phyloP scores from a whole-genome alignment of 345 rosid species.

The Aquilaria yunnanensis region DNA sequence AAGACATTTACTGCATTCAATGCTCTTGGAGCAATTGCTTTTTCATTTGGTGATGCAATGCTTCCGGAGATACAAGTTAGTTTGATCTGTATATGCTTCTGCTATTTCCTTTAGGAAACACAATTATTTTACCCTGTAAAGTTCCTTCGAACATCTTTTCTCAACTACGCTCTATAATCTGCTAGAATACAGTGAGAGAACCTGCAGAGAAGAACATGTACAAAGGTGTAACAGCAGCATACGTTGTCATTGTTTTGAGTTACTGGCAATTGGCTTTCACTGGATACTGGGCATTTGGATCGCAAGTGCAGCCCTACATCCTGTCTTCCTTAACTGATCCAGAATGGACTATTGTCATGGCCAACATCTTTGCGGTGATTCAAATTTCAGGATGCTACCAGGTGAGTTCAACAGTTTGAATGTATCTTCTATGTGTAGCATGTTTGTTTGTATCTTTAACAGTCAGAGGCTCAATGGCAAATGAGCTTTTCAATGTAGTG shows the following conservation, averaged over 20 bases:
- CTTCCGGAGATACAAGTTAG: constrained; percentile 57
- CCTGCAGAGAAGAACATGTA: constrained; percentile 42
- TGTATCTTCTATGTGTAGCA: no score
- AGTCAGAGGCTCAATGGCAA: no score
- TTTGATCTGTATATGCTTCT: not conserved
- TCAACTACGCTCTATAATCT: not conserved
- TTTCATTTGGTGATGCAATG: constrained; percentile 54
- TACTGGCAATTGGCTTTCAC: constrained; percentile 48
- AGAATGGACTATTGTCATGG: constrained; percentile 48
- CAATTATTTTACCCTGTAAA: no score
- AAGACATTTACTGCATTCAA: constrained; percentile 42
- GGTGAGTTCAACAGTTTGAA: constrained; percentile 12
- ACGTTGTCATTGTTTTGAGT: constrained; percentile 24
- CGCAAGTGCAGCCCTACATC: constrained; percentile 43
- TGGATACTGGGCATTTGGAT: constrained; percentile 54
- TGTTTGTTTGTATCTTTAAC: no score
- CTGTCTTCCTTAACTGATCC: constrained; percentile 37
- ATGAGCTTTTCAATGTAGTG: not conserved
- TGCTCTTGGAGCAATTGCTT: constrained; percentile 49
- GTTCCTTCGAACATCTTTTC: no score
- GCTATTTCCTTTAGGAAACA: not conserved
- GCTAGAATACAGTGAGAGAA: constrained; percentile 34
- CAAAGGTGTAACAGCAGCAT: constrained; percentile 50
- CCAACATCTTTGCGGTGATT: constrained; percentile 39
- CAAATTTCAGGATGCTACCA: constrained; percentile 58